A percentile compares a stretch with the other conserved stretches of the same genome.
Evolutionary conservation across 257 asterid species (phyloP).

Genomic region (Penstemon newberryi): DNA sequence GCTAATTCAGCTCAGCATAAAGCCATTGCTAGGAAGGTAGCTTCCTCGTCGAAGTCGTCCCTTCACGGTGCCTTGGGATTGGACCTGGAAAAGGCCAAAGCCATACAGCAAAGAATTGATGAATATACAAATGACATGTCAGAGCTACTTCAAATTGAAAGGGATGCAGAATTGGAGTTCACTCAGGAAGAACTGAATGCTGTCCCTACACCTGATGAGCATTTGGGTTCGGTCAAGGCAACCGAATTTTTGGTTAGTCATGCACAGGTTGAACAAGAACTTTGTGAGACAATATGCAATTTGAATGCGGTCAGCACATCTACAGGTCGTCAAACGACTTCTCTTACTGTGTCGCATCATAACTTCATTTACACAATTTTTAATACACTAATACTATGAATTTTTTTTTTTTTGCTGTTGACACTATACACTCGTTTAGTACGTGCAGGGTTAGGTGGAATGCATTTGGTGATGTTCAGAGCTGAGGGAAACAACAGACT

Average conservation of each 20-base stretch:
- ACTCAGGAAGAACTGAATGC: conserved; percentile 96
- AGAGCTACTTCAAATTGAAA: conserved; percentile 72
- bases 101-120: conserved; percentile 70
- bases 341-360: conserved; percentile 10
- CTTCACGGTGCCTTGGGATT: conserved; percentile 66
- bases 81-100: conserved; percentile 64
- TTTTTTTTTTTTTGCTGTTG: neutral
- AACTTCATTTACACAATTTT: too few relatives aligned
- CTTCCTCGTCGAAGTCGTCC: conserved; percentile 47
- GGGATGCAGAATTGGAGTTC: conserved; percentile 87
- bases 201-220: conserved; percentile 72
- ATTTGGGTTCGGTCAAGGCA: conserved; percentile 55
- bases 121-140: conserved; percentile 72
- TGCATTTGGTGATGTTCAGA: conserved; percentile 90
- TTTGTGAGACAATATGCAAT: conserved; percentile 94
- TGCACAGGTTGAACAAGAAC: conserved; percentile 88
- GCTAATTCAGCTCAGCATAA: conserved; percentile 92
- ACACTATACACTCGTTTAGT: conserved; percentile 10
- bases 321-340: conserved; percentile 48
- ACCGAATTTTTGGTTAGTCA: conserved; percentile 89
- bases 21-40: conserved; percentile 76
- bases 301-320: conserved; percentile 85
- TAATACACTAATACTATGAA: too few relatives aligned
- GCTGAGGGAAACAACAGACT: conserved; percentile 84
- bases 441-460: conserved; percentile 86